phyloP scores from a whole-genome alignment of 164 flowering plant genomes.

The Warburgia ugandensis region DNA sequence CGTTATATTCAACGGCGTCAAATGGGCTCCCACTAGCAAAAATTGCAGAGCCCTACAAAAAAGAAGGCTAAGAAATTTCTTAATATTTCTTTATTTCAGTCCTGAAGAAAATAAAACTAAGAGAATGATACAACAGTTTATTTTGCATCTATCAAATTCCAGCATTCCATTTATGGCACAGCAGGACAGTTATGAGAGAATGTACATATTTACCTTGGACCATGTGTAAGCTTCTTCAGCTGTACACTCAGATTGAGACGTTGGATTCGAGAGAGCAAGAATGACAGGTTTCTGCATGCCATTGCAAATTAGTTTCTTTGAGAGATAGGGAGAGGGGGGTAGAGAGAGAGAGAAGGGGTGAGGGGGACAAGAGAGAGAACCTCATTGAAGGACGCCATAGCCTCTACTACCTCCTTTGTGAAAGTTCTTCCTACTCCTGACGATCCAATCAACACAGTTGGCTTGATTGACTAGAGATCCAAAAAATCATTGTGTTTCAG shows the following conservation, averaged over 20 bases:
- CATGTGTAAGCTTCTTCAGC: slow-evolving; percentile 93
- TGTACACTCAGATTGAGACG: slow-evolving; percentile 91
- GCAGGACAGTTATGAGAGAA: background rate
- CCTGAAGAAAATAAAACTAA: no score
- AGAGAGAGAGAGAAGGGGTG: background rate
- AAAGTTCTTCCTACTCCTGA: slow-evolving; percentile 79
- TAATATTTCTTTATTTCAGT: no score
- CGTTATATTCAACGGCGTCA: slow-evolving; percentile 76
- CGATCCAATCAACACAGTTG: slow-evolving; percentile 78
- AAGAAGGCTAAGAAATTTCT: no score
- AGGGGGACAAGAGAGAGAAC: slow-evolving; percentile 20
- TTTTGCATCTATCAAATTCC: no score
- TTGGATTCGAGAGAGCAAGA: slow-evolving; percentile 90
- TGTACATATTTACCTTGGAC: slow-evolving; percentile 48
- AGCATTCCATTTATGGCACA: background rate
- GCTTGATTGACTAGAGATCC: slow-evolving; percentile 56
- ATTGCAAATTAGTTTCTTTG: background rate
- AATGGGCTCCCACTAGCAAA: slow-evolving; percentile 97
- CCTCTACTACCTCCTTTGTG: slow-evolving; percentile 82
- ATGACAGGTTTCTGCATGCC: slow-evolving; percentile 75
- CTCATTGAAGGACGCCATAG: slow-evolving; percentile 74
- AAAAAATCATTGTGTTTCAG: no score
- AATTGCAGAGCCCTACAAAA: slow-evolving; percentile 74
- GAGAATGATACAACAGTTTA: no score
- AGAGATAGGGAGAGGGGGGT: slow-evolving; percentile 1